phyloP scores from a whole-genome alignment of 2,329 filamentous ascomycete genomes.

The Colletotrichum lentis region DNA sequence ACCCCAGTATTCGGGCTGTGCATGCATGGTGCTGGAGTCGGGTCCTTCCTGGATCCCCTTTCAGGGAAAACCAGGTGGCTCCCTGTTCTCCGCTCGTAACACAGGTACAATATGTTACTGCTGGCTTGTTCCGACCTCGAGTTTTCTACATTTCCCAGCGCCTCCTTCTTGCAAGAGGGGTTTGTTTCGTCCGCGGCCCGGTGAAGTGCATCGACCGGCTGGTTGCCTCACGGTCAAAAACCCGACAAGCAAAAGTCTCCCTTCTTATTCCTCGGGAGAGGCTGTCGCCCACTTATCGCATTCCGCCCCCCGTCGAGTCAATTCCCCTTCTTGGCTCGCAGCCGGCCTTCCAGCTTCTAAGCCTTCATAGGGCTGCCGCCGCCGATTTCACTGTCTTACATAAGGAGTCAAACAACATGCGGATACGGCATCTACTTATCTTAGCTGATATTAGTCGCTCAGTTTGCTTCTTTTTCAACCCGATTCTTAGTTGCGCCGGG shows the following conservation, averaged over 20 bases:
- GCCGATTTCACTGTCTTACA: neutral
- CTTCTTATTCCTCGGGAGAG: neutral
- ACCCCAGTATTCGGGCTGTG: constrained; percentile 37
- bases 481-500: constrained; percentile 3
- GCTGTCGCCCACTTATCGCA: neutral
- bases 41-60: neutral
- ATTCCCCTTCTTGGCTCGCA: constrained; percentile 26
- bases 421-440: neutral
- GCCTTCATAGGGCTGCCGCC: constrained; percentile 19
- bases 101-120: neutral
- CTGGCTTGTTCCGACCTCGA: constrained; percentile 10
- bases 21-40: constrained; percentile 27
- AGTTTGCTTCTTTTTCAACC: neutral
- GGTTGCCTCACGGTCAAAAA: neutral
- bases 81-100: constrained; percentile 12
- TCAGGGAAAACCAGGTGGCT: neutral
- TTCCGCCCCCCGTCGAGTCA: neutral
- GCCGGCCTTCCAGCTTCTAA: neutral
- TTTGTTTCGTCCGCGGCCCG: constrained; percentile 6
- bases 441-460: constrained; percentile 13
- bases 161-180: neutral
- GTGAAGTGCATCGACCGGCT: neutral
- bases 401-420: neutral
- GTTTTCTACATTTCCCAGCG: constrained; percentile 2
- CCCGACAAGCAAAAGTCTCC: neutral